Evolutionary conservation across 768 basidiomycete species (phyloP), one percentile per base, ranked within the genome.

Genomic region (Rhodotorula kratochvilovae): DNA sequence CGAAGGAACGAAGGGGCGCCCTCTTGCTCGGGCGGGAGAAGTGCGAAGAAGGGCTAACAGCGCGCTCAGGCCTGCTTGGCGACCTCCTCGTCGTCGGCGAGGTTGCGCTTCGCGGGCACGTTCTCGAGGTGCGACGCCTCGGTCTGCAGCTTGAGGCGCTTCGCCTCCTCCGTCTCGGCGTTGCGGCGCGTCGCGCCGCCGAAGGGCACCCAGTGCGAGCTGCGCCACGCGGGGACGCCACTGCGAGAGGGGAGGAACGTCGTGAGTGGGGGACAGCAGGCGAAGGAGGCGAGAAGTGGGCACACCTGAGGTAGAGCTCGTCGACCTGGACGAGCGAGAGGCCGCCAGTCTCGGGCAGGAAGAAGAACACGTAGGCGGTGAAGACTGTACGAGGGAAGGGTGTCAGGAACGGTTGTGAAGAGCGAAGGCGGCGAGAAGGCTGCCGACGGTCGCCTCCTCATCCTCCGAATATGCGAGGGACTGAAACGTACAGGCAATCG

Each of bases 321-420:
- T 71, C 69, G 60, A 74, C 70, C 61, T 74, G 69, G 17, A 66
- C 61, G 39, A 70, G 59, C 23, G 63, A 70, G 23, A 61, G 56
- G 7, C 68, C 61, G 42, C 61, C 54, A 33, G 73, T 74, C 59
- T 74, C 72, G 16, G 72, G 72, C 43, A 74, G 46, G 60, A 71
- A 71, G 61, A 71, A 68, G 60, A 68, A 68, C 11, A 66, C 63
- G 36, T 66, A 63, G 11, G 31, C 19, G 5, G 70, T 66, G 59
- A 74, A 70, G 35, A 71, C 45, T 46, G 45, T 21, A 7, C 19
- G 3, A 46, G 45, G 15, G 23, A 17, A 23, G 45, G 1, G 2
- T 3, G 45, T 46, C 45, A 46, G 45, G 45, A 46, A 3, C 45
- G 45, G 23, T 7, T 3, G 45, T 6, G 17, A 10, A 17, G 19